Conservation (phyloP, 2,329 filamentous ascomycete species). For the Aspergillus sp. region DNA sequence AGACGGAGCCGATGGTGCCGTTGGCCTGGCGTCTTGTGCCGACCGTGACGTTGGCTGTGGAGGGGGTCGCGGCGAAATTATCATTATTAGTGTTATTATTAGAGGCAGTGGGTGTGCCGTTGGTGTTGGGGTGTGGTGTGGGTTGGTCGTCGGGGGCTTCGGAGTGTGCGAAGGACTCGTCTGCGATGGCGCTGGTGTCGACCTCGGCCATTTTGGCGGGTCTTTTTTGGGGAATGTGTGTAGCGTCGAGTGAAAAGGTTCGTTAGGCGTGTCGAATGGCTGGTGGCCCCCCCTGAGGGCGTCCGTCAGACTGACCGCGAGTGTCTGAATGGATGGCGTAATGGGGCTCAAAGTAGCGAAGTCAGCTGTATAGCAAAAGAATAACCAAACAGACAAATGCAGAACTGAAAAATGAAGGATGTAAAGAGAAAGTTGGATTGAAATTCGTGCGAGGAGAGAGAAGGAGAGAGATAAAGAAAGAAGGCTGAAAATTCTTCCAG, state of each 20-base stretch:
- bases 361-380: neutral
- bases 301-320: neutral
- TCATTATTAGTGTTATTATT: no score
- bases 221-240: neutral
- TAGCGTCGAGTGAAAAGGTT: neutral
- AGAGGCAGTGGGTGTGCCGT: slow-evolving; percentile 39
- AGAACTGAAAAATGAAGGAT: neutral
- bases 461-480: slow-evolving; percentile 1
- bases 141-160: slow-evolving; percentile 32
- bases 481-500: neutral
- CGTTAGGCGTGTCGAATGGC: neutral
- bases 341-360: slow-evolving; percentile 4
- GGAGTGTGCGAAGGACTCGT: slow-evolving; percentile 31
- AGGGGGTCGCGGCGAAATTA: slow-evolving; percentile 17
- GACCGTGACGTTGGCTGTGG: slow-evolving; percentile 35
- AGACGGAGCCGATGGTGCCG: slow-evolving; percentile 59
- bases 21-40: slow-evolving; percentile 56
- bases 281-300: neutral
- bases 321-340: slow-evolving; percentile 6
- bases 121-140: slow-evolving; percentile 30
- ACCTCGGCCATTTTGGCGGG: slow-evolving; percentile 27
- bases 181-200: slow-evolving; percentile 22
- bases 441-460: neutral
- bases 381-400: neutral
- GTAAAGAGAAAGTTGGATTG: neutral